phyloP scores from a whole-genome alignment of 2,329 filamentous ascomycete genomes.

The Clathrospora elynae region DNA sequence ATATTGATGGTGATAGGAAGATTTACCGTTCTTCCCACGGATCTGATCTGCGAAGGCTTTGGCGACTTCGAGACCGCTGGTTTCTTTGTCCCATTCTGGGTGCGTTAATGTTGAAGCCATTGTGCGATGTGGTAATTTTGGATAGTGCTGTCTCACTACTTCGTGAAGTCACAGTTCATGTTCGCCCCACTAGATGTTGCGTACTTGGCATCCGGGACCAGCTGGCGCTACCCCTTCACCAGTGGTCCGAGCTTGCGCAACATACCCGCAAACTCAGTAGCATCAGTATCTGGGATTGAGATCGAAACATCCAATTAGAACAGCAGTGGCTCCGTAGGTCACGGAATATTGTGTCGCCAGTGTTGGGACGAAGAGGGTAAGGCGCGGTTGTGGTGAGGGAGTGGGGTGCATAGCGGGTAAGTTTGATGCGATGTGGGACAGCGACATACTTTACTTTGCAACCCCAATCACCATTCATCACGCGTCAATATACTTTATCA shows the following conservation, averaged over 20 bases:
- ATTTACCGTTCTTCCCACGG: conserved; percentile 33
- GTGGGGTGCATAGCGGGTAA: conserved; percentile 35
- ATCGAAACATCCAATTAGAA: too few relatives aligned
- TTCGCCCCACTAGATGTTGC: neutral
- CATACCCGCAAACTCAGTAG: neutral
- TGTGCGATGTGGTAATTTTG: neutral
- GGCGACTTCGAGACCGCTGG: conserved; percentile 40
- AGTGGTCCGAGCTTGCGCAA: neutral
- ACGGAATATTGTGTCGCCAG: neutral
- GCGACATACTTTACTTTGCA: neutral
- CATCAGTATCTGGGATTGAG: too few relatives aligned
- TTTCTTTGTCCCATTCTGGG: conserved; percentile 40
- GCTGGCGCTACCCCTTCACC: neutral
- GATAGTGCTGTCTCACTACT: neutral
- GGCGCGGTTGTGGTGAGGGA: neutral
- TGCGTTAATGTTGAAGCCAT: conserved; percentile 41
- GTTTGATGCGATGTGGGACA: conserved; percentile 29
- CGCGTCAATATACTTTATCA: conserved; percentile 17
- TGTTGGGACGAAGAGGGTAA: conserved; percentile 5
- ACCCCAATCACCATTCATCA: conserved; percentile 15
- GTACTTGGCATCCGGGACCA: neutral
- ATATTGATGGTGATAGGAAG: too few relatives aligned
- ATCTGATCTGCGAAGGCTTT: conserved; percentile 37
- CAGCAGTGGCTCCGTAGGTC: neutral
- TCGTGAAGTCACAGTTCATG: neutral